Conservation (phyloP, 345 rosid genomes). For the Trapa incisa region DNA sequence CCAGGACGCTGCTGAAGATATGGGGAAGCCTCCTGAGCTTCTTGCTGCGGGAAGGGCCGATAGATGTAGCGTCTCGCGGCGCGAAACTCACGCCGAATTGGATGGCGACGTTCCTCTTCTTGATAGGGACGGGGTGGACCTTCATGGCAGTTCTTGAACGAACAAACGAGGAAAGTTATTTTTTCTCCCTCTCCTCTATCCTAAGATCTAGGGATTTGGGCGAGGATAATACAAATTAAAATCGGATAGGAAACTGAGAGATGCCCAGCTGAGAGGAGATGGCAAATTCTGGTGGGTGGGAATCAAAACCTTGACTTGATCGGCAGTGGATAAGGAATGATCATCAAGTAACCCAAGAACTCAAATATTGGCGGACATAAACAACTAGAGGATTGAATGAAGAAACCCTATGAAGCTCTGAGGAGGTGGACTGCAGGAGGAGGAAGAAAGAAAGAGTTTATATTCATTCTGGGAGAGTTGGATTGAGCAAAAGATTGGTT, state of each 20-base stretch:
- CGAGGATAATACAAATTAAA: slow-evolving; percentile 11
- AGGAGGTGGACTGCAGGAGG: too few species aligned
- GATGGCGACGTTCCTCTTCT: slow-evolving; percentile 49
- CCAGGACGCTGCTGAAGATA: slow-evolving; percentile 75
- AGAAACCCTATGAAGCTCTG: slow-evolving; percentile 5
- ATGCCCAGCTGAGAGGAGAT: slow-evolving; percentile 15
- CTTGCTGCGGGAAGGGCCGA: slow-evolving; percentile 38
- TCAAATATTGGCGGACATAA: slow-evolving; percentile 13
- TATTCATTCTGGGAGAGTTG: background rate
- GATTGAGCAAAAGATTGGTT: background rate
- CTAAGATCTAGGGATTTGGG: slow-evolving; percentile 10
- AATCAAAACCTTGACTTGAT: slow-evolving; percentile 28
- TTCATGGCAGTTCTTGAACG: slow-evolving; percentile 35
- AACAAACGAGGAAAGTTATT: slow-evolving; percentile 10
- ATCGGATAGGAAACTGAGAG: slow-evolving; percentile 11
- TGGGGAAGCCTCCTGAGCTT: slow-evolving; percentile 89
- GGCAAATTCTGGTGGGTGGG: slow-evolving; percentile 12
- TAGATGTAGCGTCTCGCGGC: slow-evolving; percentile 7
- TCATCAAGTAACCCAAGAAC: slow-evolving; percentile 14
- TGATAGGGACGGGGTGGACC: slow-evolving; percentile 65
- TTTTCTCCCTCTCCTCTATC: slow-evolving; percentile 9
- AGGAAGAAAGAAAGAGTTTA: background rate
- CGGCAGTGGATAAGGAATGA: slow-evolving; percentile 14
- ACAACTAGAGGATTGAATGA: background rate
- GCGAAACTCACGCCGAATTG: slow-evolving; percentile 19